Evolutionary conservation across 176 grass and related monocot species (phyloP), one percentile per base, ranked within the genome.

Genomic region (Secale cereale): DNA sequence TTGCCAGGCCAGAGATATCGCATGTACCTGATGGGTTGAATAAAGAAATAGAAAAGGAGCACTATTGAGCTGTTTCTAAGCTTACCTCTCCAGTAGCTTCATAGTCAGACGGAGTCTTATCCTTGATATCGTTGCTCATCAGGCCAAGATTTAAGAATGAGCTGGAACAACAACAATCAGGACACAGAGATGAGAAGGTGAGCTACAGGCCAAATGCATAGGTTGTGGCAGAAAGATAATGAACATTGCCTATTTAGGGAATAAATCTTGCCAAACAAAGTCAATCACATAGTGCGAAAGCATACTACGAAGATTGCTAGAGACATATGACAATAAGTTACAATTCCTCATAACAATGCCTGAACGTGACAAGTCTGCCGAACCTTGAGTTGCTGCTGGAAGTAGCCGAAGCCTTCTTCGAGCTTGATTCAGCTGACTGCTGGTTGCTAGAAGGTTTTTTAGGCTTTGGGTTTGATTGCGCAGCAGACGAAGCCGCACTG

Each of bases 81-180:
- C 56, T 82, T 90, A 99, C 97, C 97, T 99, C 97, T 68, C 97
- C 97, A 39, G 71, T 94, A 75, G 94, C 79, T 70, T 99, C 97
- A 72, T 94, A 97, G 70, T 96, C 84, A 73, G 85, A 14, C 57
- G 61, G 13, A 83, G 43, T 77, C 45, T 91, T 94, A 89, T 88
- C 86, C 22, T 68, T 74, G 71, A 23, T 91, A 84, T 83, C 76
- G 3, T 80, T 97, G 86, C 87, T 99, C 77, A 82, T 89, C 60
- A 89, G 90, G 59, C 92, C 88, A 57, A 92, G 65, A 92, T 94
- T 97, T 36, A 94, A 91, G 90, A 99, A 92, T 78, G 91, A 82
- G 79, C 97, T 99, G 87, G 67, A 50, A 71, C 0, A 68, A 85
- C 22, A 75, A 77, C 32, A 25, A 63, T 16, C 4, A 75, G 56